phyloP scores from a whole-genome alignment of 139 green algal species.

The Coccomyxa sp. region DNA sequence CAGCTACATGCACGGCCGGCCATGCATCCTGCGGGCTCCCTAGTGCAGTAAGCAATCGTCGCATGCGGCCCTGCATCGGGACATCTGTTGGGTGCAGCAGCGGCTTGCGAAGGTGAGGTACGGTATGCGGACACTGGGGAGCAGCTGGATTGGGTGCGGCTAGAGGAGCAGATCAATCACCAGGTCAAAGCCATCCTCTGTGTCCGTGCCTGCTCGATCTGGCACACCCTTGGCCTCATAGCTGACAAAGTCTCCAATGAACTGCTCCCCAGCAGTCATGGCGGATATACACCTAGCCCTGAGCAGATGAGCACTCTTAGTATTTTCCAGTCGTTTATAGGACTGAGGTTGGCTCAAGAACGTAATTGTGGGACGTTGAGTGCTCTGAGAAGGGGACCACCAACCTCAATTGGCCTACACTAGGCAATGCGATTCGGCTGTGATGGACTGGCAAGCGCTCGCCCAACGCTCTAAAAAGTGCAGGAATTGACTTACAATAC shows the following conservation, averaged over 20 bases:
- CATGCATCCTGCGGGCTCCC: slow-evolving; percentile 53
- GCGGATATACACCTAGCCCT: no score
- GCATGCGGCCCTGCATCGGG: slow-evolving; percentile 55
- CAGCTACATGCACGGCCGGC: slow-evolving; percentile 71
- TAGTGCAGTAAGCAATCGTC: slow-evolving; percentile 47
- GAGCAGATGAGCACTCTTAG: no score
- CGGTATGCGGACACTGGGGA: neutral
- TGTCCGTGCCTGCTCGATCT: slow-evolving; percentile 41
- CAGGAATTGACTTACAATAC: no score
- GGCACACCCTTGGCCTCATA: slow-evolving; percentile 70
- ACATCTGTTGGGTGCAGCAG: slow-evolving; percentile 13
- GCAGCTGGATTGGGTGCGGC: neutral
- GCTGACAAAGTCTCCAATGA: slow-evolving; percentile 44
- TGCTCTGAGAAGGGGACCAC: no score
- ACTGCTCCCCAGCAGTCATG: neutral
- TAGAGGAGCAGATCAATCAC: slow-evolving; percentile 21
- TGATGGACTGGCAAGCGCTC: no score
- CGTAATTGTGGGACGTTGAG: no score
- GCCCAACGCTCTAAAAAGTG: no score
- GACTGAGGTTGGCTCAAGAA: no score
- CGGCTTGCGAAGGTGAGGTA: neutral
- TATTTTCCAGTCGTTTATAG: no score
- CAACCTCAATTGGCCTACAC: no score
- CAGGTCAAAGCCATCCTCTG: slow-evolving; percentile 44
- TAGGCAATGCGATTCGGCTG: no score